Base-by-base conservation (phyloP, 805 yeast species). In the Candida loeiensis region DNA sequence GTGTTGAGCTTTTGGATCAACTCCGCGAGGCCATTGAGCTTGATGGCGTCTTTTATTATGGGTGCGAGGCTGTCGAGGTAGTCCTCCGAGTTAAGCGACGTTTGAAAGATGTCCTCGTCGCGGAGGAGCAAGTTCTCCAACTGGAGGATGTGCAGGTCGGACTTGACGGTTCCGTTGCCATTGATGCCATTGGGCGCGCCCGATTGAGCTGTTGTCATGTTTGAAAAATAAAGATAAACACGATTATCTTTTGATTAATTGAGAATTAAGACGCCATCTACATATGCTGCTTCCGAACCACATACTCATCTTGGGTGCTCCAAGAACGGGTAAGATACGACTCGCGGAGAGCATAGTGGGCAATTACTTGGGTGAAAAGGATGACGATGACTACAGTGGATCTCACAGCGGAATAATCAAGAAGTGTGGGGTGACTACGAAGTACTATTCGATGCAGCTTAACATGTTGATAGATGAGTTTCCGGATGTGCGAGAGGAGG, bases 21-120 rank as follows among this genome's bases (percentile, higher is more conserved):
- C 13, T 73, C 78, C 5, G 79, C 73, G 25, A 85, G 66, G 0
- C 77, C 68, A 45, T 77, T 69, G 13, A 71, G 62, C 37, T 66
- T 67, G 31, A 88, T 61, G 15, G 89, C 82, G 7, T 78, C 73
- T 50, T 77, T 79, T 47, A 87, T 73, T 13, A 85, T 73, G 1
- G 95, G 95, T 2, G 87, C 84, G 44, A 88, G 71, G 57, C 85
- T 87, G 47, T 87, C 95, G 28, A 87, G 59, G 57, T 82, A 85
- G 50, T 84, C 90, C 41, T 79, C 84, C 2, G 84, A 76, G 34
- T 69, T 62, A 22, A 75, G 54, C 1, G 80, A 73, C 13, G 73
- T 64, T 40, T 67, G 70, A 45, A 65, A 69, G 26, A 69, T 63
- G 49, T 66, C 71, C 15, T 64, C 71, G 45, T 64, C 69, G 22